phyloP scores from a whole-genome alignment of 2,329 filamentous ascomycete species.

The Pseudogymnoascus sp. region DNA sequence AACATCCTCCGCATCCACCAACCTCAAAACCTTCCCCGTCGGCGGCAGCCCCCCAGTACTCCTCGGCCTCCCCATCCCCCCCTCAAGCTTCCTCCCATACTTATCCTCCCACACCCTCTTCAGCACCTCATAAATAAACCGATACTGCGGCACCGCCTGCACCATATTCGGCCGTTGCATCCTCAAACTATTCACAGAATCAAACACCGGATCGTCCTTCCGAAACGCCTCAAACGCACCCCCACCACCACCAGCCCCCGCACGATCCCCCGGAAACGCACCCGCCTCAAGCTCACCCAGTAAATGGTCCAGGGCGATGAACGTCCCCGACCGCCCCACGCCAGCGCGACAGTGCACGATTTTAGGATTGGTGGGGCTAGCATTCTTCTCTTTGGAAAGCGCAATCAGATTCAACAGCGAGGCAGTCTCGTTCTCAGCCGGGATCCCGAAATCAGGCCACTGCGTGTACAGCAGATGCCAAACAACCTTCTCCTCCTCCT shows the following conservation, averaged over 20 bases:
- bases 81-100: conserved; percentile 30
- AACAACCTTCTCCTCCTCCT: conserved; percentile 52
- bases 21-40: background rate
- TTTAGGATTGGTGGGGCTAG: conserved; percentile 57
- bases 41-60: background rate
- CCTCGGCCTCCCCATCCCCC: background rate
- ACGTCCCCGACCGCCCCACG: conserved; percentile 88
- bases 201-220: conserved; percentile 59
- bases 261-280: conserved; percentile 40
- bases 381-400: conserved; percentile 53
- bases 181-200: conserved; percentile 71
- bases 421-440: conserved; percentile 56
- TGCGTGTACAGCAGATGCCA: conserved; percentile 80
- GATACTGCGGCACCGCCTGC: conserved; percentile 74
- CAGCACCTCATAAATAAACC: conserved; percentile 83
- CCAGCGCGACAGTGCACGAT: conserved; percentile 86
- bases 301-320: conserved; percentile 91
- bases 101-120: conserved; percentile 65
- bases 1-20: background rate
- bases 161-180: conserved; percentile 95
- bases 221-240: conserved; percentile 22
- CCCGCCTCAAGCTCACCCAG: conserved; percentile 73
- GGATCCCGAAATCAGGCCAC: conserved; percentile 88
- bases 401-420: conserved; percentile 63
- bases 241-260: conserved; percentile 12